phyloP scores from a whole-genome alignment of 352 stramenopile genomes.

The Phytophthora megakarya region DNA sequence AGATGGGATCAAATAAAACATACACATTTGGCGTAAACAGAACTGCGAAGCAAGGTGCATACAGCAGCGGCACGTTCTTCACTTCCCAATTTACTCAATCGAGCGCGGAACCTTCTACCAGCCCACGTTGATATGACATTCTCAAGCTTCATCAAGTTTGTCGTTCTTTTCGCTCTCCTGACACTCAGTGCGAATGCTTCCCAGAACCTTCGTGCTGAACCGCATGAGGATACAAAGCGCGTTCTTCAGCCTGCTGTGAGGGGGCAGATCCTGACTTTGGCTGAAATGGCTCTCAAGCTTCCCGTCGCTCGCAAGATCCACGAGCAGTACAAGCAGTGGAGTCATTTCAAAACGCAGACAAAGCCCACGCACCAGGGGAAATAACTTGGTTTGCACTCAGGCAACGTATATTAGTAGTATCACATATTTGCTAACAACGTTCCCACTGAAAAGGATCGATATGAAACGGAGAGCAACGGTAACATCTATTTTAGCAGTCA shows the following conservation, averaged over 20 bases:
- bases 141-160: slow-evolving; percentile 6
- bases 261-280: not conserved
- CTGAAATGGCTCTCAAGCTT: not conserved
- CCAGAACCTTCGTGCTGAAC: slow-evolving; percentile 2
- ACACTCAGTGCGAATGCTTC: not conserved
- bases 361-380: too few relatives aligned
- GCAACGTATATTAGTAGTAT: too few relatives aligned
- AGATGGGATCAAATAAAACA: too few relatives aligned
- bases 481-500: too few relatives aligned
- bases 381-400: not conserved
- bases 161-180: slow-evolving; percentile 8
- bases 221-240: not conserved
- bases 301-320: slow-evolving; percentile 5
- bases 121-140: slow-evolving; percentile 1
- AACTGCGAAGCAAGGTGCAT: too few relatives aligned
- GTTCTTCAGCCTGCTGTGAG: too few relatives aligned
- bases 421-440: too few relatives aligned
- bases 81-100: not conserved
- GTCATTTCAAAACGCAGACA: not conserved
- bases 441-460: too few relatives aligned
- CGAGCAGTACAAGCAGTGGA: slow-evolving; percentile 12
- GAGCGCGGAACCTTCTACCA: not conserved
- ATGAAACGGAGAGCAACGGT: too few relatives aligned
- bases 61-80: not conserved
- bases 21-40: too few relatives aligned